phyloP scores from a whole-genome alignment of 495 filamentous ascomycete species.

The Elaphomyces granulatus region DNA sequence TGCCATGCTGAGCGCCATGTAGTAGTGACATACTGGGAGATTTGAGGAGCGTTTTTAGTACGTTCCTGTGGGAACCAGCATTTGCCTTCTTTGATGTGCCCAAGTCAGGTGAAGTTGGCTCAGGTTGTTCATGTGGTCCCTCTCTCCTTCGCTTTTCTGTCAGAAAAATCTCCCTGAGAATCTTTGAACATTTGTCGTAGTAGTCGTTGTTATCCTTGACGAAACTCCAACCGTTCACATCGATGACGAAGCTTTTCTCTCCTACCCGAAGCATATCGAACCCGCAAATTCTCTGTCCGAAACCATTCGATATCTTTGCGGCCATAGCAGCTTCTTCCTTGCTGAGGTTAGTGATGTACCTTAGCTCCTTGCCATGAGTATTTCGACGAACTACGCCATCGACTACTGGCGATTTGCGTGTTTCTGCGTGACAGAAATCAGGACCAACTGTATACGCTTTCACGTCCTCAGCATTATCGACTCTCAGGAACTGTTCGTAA shows the following conservation, averaged over 20 bases:
- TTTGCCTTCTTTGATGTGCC: conserved; percentile 20
- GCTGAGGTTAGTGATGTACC: conserved; percentile 77
- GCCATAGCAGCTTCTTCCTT: conserved; percentile 76
- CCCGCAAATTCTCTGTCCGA: conserved; percentile 90
- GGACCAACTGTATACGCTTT: conserved; percentile 97
- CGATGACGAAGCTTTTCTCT: conserved; percentile 90
- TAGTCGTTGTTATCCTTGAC: conserved; percentile 99
- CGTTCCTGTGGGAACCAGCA: conserved; percentile 27
- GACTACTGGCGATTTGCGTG: conserved; percentile 89
- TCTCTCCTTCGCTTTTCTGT: conserved; percentile 50
- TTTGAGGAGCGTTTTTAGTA: conserved; percentile 43
- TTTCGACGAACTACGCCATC: conserved; percentile 93
- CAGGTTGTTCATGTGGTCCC: conserved; percentile 21
- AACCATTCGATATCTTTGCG: conserved; percentile 75
- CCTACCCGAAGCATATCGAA: conserved; percentile 86
- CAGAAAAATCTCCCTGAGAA: conserved; percentile 75
- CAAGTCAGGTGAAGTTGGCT: conserved; percentile 19
- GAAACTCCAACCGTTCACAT: conserved; percentile 99
- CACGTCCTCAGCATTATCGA: conserved; percentile 93
- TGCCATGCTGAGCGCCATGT: conserved; percentile 29
- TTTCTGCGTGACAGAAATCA: conserved; percentile 91
- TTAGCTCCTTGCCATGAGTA: conserved; percentile 91
- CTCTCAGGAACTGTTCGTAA: conserved; percentile 91
- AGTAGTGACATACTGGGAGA: conserved; percentile 52
- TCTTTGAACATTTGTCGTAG: conserved; percentile 78